Base-by-base conservation (phyloP, 2,329 filamentous ascomycete genomes). In the Aspergillus nomiae region DNA sequence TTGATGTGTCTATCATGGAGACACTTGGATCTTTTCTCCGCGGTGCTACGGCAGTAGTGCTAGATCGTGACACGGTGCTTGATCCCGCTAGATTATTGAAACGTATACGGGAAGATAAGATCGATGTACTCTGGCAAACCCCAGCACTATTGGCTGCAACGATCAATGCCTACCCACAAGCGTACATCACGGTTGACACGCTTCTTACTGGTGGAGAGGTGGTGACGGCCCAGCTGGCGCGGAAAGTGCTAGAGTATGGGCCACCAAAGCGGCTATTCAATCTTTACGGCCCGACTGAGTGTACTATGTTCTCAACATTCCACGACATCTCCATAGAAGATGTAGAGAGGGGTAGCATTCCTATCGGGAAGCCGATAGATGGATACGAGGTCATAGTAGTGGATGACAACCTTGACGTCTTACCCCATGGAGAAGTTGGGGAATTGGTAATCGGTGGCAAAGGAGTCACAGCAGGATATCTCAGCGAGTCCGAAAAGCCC, bases 381-480 rank as follows among this genome's bases (percentile, higher is more conserved):
- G 48, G 59, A 11, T 67, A 63, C 3, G 43, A 61, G 1, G 59
- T 53, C 11, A 63, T 61, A 11, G 60, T 73, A 5, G 53, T 61
- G 8, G 65, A 67, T 58, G 64, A 69, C 9, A 46, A 26, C 19
- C 32, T 63, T 8, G 11, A n/a, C 9, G 10, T 1, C 50, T 57
- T 2, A 64, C 69, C 7, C 16, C 30, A 9, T 16, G 69, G 69
- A 0, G 61, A 69, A 9, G 51, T 63, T 21, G 72, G 72, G 0
- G 70, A 74, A 46, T 51, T 73, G 7, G 64, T 63, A 32, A 61
- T 74, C 6, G 70, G 61, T 1, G 72, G 70, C 1, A 21, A 85
- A 56, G 92, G 92, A 56, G 81, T 96, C 24, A 90, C 92, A 3
- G 89, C 92, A 72, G 89, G 89, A 3, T 95, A 94, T 70, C 79